Evolutionary conservation across 805 yeast genomes (phyloP), one percentile per base, ranked within the genome.

Genomic region (Yarrowia phangngaensis): DNA sequence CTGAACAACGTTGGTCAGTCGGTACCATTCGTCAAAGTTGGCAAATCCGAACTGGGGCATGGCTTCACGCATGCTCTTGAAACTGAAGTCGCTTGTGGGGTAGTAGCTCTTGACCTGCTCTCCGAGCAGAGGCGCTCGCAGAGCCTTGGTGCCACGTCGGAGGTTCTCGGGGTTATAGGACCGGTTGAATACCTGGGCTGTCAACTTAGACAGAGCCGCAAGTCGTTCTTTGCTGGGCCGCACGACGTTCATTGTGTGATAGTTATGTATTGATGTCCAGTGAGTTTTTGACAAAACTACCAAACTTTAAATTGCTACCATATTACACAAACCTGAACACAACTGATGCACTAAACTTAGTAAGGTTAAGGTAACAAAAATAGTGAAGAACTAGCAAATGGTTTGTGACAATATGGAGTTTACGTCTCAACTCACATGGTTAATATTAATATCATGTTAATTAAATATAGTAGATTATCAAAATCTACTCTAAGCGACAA

Each of bases 101-200:
- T 65, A 65, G 52, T 63, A 64, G 56, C 61, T 55, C 41, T 55
- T 56, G 36, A 64, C 28, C 14, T 52, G 56, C 15, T 58, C 62
- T n/a, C 69, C 69, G 31, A 58, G 55, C 11, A 65, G 58, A 1
- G 57, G 53, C 29, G 60, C 59, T 15, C 64, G 58, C 17, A 65
- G 60, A 3, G 65, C 65, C 38, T 60, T 61, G 29, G 65, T 54
- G 9, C 69, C 69, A 14, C 60, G 62, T 20, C 67, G 54, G 16
- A 54, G 30, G 20, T 54, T 46, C 13, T 58, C 58, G 8, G 69
- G 69, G 54, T 65, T 65, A 50, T 52, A 64, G 0, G 65, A 54
- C 34, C 58, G 55, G 33, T 59, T 57, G 52, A 65, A 65, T 1
- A 65, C 57, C 52, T 56, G 53, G 50, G 60, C 52, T 26, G 56